A percentile compares a stretch with the other conserved stretches of the same genome.
Evolutionary conservation across 164 flowering plant genomes (phyloP).

Genomic region (Aristolochia contorta): DNA sequence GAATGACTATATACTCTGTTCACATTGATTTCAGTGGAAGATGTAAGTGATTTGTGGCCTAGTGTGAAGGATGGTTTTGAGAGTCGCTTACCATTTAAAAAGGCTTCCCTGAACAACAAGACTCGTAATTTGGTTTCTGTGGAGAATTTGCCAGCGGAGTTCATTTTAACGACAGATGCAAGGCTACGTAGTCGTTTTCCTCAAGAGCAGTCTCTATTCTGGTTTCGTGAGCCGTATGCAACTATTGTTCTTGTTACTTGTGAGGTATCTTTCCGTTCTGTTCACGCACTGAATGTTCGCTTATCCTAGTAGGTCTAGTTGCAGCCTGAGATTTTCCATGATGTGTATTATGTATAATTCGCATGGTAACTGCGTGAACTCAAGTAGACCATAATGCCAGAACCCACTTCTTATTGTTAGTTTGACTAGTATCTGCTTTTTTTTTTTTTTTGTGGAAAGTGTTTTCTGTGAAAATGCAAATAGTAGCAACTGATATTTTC

Average conservation of each 20-base stretch:
- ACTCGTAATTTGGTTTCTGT: constrained; percentile 77
- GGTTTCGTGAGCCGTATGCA: constrained; percentile 98
- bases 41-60: constrained; percentile 95
- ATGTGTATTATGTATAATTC: no score
- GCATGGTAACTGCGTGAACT: neutral
- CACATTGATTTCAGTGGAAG: constrained; percentile 65
- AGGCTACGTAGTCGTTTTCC: constrained; percentile 93
- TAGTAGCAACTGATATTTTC: no score
- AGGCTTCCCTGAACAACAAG: constrained; percentile 78
- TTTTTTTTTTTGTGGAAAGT: no score
- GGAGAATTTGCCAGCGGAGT: constrained; percentile 74
- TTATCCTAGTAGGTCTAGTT: constrained; percentile 4
- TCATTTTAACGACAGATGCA: constrained; percentile 82
- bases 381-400: neutral
- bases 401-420: neutral
- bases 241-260: constrained; percentile 90
- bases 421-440: no score
- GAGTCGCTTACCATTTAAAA: constrained; percentile 67
- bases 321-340: neutral
- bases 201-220: constrained; percentile 78
- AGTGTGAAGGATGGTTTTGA: constrained; percentile 58
- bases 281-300: neutral
- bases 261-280: constrained; percentile 45
- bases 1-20: neutral
- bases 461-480: no score